A percentile compares a stretch with the other conserved stretches of the same genome.
phyloP scores from a whole-genome alignment of 805 yeast genomes.

The Saccharomycopsis fermentans region DNA sequence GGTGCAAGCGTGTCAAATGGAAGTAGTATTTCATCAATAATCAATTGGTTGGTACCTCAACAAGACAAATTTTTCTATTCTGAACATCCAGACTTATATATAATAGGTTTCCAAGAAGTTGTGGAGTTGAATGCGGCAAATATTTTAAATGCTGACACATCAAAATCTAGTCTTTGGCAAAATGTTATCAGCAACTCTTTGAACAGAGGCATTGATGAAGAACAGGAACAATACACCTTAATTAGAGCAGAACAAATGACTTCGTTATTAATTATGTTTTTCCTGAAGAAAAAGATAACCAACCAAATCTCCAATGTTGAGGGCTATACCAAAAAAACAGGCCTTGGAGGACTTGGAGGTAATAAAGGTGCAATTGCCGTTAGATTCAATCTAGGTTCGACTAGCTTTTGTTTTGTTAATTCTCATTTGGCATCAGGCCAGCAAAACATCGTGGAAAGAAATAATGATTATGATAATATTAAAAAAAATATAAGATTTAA shows the following conservation, averaged over 20 bases:
- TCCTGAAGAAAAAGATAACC: constrained; percentile 42
- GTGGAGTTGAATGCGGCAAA: constrained; percentile 90
- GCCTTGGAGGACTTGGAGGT: constrained; percentile 94
- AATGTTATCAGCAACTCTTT: constrained; percentile 50
- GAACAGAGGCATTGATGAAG: constrained; percentile 39
- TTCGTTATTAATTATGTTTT: constrained; percentile 53
- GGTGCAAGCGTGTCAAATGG: constrained; percentile 39
- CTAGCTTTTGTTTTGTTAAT: constrained; percentile 75
- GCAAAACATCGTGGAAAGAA: constrained; percentile 71
- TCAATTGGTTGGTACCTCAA: constrained; percentile 73
- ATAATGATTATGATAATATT: constrained; percentile 71
- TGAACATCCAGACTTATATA: constrained; percentile 64
- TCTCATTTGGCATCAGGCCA: constrained; percentile 94
- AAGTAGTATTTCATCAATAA: constrained; percentile 9
- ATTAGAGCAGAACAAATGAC: constrained; percentile 69
- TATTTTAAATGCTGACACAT: constrained; percentile 74
- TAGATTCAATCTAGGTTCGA: constrained; percentile 69
- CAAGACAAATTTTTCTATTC: constrained; percentile 30
- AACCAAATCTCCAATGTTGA: constrained; percentile 67
- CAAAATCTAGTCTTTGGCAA: constrained; percentile 75
- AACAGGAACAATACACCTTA: constrained; percentile 39
- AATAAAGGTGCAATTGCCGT: constrained; percentile 96
- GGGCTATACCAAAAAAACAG: constrained; percentile 93
- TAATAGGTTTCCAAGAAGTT: constrained; percentile 91
- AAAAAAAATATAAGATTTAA: constrained; percentile 68